phyloP scores from a whole-genome alignment of 768 basidiomycete genomes.

The Lentinula boryana region DNA sequence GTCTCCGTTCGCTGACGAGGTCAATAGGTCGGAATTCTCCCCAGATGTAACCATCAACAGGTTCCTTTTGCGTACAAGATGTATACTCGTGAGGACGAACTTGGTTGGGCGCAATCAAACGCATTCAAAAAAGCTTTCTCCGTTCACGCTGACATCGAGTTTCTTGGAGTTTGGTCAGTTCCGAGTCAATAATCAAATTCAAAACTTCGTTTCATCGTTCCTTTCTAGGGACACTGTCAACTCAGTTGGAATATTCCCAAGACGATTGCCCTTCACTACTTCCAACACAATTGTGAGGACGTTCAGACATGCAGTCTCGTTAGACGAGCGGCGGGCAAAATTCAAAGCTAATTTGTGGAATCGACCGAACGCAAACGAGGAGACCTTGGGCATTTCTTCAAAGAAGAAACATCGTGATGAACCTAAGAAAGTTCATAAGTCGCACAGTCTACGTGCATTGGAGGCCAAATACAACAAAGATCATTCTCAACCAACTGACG shows the following conservation, averaged over 20 bases:
- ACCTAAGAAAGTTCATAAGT: neutral
- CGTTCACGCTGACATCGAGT: conserved; percentile 39
- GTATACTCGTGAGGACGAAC: conserved; percentile 30
- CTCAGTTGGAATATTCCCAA: conserved; percentile 11
- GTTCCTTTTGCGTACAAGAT: conserved; percentile 57
- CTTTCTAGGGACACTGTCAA: conserved; percentile 11
- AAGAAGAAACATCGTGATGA: neutral
- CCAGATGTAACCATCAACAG: conserved; percentile 48
- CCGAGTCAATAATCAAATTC: neutral
- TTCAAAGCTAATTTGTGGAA: conserved; percentile 25
- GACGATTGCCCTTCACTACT: conserved; percentile 12
- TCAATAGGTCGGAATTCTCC: conserved; percentile 47
- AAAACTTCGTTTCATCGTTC: neutral
- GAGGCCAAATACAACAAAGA: conserved; percentile 9
- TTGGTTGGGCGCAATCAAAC: conserved; percentile 26
- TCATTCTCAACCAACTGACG: conserved; percentile 40
- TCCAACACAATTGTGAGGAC: conserved; percentile 24
- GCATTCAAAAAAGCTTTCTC: conserved; percentile 47
- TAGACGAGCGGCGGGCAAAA: conserved; percentile 36
- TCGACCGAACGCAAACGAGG: neutral
- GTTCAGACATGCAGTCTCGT: conserved; percentile 36
- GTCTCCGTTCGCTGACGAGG: neutral
- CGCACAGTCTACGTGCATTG: neutral
- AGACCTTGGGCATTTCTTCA: neutral
- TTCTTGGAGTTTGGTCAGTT: conserved; percentile 48